These are phyloP conservation scores for Leccinum truebloodii DNA, from an alignment of 768 basidiomycete species.

Conservation along the genomic window DNA sequence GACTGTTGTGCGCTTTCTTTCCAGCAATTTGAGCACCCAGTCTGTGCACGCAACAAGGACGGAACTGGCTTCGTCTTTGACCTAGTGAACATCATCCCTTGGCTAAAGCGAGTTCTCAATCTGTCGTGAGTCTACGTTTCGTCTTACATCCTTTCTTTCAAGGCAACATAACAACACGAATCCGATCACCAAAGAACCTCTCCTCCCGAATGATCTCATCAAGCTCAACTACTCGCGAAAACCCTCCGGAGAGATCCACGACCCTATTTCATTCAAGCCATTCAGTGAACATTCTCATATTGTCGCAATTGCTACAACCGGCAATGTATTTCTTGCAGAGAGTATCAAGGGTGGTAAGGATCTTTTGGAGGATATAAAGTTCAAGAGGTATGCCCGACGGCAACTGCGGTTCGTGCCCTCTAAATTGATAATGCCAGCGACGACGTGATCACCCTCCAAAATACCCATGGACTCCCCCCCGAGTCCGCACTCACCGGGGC, in stretches of 20 bases:
- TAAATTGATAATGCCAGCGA: constrained; percentile 44
- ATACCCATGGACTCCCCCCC: constrained; percentile 76
- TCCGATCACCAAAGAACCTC: constrained; percentile 71
- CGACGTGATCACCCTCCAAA: constrained; percentile 94
- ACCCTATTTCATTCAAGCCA: constrained; percentile 97
- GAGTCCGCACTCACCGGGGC: constrained; percentile 45
- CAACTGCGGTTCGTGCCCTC: background rate
- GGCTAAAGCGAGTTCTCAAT: constrained; percentile 71
- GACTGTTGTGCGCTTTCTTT: constrained; percentile 93
- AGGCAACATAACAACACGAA: constrained; percentile 84
- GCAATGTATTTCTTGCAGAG: constrained; percentile 92
- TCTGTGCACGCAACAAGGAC: constrained; percentile 81
- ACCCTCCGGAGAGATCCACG: constrained; percentile 83
- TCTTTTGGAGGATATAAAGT: constrained; percentile 79
- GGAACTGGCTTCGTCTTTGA: constrained; percentile 85
- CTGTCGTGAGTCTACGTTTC: constrained; percentile 4
- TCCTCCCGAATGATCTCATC: constrained; percentile 73
- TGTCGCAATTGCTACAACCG: constrained; percentile 84
- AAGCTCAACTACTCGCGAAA: constrained; percentile 83
- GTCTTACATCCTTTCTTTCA: constrained; percentile 16
- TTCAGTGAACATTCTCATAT: constrained; percentile 97
- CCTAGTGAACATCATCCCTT: constrained; percentile 89
- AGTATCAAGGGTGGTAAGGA: constrained; percentile 86
- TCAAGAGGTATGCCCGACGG: constrained; percentile 65
- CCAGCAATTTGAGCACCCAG: constrained; percentile 87